A percentile compares a stretch with the other conserved stretches of the same genome.
Conservation (phyloP, 768 basidiomycete species). For the Pilatotrama ljubarskyi region DNA sequence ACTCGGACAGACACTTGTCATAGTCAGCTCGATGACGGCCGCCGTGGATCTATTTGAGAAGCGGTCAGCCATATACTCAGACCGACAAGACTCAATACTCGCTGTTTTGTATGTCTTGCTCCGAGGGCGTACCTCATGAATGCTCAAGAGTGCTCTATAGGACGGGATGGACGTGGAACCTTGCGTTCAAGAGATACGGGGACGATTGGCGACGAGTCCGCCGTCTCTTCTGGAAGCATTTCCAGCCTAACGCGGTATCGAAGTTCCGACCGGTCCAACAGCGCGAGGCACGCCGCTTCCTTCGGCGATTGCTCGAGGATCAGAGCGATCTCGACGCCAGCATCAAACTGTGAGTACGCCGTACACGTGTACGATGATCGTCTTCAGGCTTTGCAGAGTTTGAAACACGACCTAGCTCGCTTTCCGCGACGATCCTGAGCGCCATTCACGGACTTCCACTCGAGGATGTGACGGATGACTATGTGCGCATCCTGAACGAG, state of each 20-base stretch:
- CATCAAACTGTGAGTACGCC: slow-evolving; percentile 7
- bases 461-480: neutral
- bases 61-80: neutral
- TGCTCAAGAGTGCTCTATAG: neutral
- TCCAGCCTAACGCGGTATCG: neutral
- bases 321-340: neutral
- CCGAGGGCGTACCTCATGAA: neutral
- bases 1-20: neutral
- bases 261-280: neutral
- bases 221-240: neutral
- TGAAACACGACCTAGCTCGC: neutral
- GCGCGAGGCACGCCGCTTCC: neutral
- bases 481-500: neutral
- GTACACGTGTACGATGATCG: no score
- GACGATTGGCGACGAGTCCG: slow-evolving; percentile 1
- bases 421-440: neutral
- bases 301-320: neutral
- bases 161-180: slow-evolving; percentile 1
- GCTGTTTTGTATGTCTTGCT: neutral
- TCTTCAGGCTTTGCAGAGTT: no score
- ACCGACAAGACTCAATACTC: neutral
- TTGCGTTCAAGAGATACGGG: slow-evolving; percentile 6
- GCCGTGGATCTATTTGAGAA: neutral
- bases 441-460: neutral
- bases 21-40: neutral